Conservation (phyloP, 768 basidiomycete genomes). For the Amanita rubescens region DNA sequence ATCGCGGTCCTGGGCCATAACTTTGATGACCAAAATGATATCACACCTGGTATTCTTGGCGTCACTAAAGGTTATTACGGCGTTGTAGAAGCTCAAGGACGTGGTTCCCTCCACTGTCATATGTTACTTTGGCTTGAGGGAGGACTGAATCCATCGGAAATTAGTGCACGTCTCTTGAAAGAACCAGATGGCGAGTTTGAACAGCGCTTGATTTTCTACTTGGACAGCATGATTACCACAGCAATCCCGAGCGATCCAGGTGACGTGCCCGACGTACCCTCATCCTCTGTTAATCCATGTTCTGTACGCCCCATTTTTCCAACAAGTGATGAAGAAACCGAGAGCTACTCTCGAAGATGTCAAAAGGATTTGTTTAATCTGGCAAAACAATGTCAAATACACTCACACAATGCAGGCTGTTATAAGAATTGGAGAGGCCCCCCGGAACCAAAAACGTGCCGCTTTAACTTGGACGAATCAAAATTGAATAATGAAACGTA, state of each 20-base stretch:
- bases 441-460: constrained; percentile 18
- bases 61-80: no score
- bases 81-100: no score
- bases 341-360: not conserved
- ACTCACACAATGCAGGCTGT: constrained; percentile 26
- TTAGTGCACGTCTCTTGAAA: constrained; percentile 9
- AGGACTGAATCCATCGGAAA: constrained; percentile 22
- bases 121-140: no score
- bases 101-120: no score
- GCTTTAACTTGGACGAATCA: constrained; percentile 21
- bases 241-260: constrained; percentile 7
- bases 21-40: no score
- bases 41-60: constrained; percentile 28
- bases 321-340: not conserved
- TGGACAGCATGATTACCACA: not conserved
- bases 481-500: constrained; percentile 10
- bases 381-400: no score
- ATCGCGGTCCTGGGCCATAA: constrained; percentile 18
- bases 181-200: no score
- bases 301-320: not conserved
- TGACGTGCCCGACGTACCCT: constrained; percentile 9
- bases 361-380: constrained; percentile 22
- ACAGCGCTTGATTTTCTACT: not conserved
- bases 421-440: constrained; percentile 28
- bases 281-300: constrained; percentile 3